These are phyloP conservation scores for Vaccinium darrowii DNA, from an alignment of 148 eudicot genomes.

Conservation along the genomic window DNA sequence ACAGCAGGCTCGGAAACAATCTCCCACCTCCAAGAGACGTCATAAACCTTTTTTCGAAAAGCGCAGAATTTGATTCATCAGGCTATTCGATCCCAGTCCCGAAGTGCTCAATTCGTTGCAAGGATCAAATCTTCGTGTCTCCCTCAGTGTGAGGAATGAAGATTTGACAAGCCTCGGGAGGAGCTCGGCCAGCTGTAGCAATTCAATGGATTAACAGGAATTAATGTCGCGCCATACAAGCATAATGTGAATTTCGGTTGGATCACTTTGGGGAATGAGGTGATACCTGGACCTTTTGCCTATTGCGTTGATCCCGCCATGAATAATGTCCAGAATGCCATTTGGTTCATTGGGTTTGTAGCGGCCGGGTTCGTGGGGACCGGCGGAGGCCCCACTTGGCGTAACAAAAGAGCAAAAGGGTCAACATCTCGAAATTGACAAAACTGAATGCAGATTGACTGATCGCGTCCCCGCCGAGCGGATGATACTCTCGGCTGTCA, in stretches of 20 bases:
- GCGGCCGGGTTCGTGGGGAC: too few relatives aligned
- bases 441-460: too few relatives aligned
- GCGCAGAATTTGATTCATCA: neutral
- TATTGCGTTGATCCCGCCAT: neutral
- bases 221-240: neutral
- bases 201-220: neutral
- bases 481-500: too few relatives aligned
- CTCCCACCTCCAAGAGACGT: neutral
- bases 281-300: neutral
- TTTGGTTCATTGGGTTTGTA: neutral
- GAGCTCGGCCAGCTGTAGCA: neutral
- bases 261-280: neutral
- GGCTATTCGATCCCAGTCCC: neutral
- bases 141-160: neutral
- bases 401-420: too few relatives aligned
- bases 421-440: too few relatives aligned
- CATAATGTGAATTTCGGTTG: neutral
- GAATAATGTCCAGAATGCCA: neutral
- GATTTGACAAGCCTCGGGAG: neutral
- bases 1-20: neutral
- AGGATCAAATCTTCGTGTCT: slow-evolving; percentile 3
- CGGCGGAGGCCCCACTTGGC: too few relatives aligned
- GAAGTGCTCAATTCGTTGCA: neutral
- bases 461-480: too few relatives aligned
- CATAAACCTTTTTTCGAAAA: neutral